Evolutionary conservation across 129 eudicot genomes (phyloP).

Genomic region (Tagetes erecta): DNA sequence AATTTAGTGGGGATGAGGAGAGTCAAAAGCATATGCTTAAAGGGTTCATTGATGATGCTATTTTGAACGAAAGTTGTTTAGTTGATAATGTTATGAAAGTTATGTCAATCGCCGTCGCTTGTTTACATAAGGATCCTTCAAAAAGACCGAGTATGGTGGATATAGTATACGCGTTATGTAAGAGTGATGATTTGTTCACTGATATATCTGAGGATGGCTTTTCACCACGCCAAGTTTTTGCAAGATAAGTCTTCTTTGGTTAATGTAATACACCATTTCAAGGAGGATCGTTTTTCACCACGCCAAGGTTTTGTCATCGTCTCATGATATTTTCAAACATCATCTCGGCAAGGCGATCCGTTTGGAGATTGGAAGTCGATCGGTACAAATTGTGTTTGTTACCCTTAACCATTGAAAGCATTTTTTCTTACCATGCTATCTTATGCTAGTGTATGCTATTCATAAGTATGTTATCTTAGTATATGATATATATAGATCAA

Average conservation of each 20-base stretch:
- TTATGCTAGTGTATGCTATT: too few species aligned
- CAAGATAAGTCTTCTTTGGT: constrained; percentile 41
- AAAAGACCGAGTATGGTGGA: constrained; percentile 87
- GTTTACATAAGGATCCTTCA: constrained; percentile 67
- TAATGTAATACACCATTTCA: too few species aligned
- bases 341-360: neutral
- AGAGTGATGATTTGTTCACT: constrained; percentile 68
- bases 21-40: constrained; percentile 32
- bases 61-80: constrained; percentile 42
- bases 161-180: constrained; percentile 78
- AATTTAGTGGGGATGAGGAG: constrained; percentile 52
- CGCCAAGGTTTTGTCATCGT: too few species aligned
- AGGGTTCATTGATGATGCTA: constrained; percentile 59
- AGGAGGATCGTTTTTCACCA: too few species aligned
- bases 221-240: constrained; percentile 52
- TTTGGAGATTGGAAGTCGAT: too few species aligned
- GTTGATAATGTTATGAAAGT: constrained; percentile 62
- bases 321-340: too few species aligned
- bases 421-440: too few species aligned
- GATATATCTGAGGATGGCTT: constrained; percentile 70
- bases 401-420: too few species aligned
- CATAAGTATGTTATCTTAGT: too few species aligned
- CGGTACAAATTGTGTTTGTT: too few species aligned
- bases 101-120: constrained; percentile 62
- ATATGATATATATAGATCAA: too few species aligned